A percentile compares a stretch with the other conserved stretches of the same genome.
These are phyloP conservation scores for Elaeagnus macrophylla DNA, from an alignment of 306 rosid genomes.

Conservation along the genomic window DNA sequence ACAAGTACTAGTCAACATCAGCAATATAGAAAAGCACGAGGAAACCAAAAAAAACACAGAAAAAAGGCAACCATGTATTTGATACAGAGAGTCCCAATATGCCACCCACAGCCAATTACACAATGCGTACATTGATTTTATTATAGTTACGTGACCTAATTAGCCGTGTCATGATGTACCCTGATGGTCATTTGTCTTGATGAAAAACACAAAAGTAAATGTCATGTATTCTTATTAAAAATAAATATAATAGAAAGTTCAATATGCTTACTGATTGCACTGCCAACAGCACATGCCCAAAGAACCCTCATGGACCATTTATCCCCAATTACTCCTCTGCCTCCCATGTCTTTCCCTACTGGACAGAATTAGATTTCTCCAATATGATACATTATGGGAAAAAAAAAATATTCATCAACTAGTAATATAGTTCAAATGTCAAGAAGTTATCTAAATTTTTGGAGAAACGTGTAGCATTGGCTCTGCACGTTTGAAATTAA, in stretches of 20 bases:
- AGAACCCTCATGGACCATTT: conserved; percentile 46
- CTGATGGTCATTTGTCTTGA: too few relatives aligned
- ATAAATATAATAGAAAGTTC: not conserved
- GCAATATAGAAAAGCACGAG: not conserved
- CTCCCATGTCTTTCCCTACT: conserved; percentile 21
- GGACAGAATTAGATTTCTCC: conserved; percentile 4
- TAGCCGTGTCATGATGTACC: too few relatives aligned
- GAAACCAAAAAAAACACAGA: not conserved
- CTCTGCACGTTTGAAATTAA: too few relatives aligned
- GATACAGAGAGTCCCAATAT: not conserved
- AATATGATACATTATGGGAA: not conserved
- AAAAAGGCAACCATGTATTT: not conserved
- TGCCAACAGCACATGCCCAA: conserved; percentile 38
- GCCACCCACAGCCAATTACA: too few relatives aligned
- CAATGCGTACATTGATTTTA: too few relatives aligned
- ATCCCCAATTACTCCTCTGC: conserved; percentile 32
- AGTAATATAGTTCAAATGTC: too few relatives aligned
- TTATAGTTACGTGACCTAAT: too few relatives aligned
- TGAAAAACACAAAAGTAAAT: too few relatives aligned
- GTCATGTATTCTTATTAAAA: not conserved
- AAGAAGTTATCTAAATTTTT: too few relatives aligned
- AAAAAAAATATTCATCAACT: too few relatives aligned
- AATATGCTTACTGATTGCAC: conserved; percentile 24
- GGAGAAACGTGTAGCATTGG: too few relatives aligned
- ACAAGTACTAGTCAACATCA: conserved; percentile 8